phyloP scores from a whole-genome alignment of 768 basidiomycete genomes.

The Leucosporidium scottii region DNA sequence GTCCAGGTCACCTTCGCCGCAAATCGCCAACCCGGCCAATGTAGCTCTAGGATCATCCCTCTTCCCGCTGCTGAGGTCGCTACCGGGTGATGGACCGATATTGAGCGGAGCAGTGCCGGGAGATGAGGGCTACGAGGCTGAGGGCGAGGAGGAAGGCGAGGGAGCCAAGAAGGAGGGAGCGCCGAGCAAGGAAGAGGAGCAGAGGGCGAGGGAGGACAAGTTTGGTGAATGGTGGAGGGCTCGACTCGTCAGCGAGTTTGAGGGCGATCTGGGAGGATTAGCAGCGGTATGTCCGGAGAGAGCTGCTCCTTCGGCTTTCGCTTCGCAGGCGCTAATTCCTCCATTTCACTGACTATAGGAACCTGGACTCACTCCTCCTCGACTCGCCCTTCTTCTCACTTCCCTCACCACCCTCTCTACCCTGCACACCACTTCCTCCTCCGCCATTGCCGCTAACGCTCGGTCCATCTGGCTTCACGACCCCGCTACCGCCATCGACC shows the following conservation, averaged over 20 bases:
- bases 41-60: conserved; percentile 19
- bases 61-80: conserved; percentile 22
- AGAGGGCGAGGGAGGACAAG: conserved; percentile 11
- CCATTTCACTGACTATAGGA: background rate
- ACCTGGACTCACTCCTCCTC: conserved; percentile 27
- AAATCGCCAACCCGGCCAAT: conserved; percentile 17
- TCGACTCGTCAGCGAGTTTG: conserved; percentile 28
- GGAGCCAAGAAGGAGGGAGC: background rate
- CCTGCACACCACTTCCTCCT: conserved; percentile 27
- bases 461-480: conserved; percentile 32
- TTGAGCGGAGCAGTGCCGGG: conserved; percentile 5
- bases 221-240: conserved; percentile 34
- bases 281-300: conserved; percentile 20
- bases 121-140: conserved; percentile 10
- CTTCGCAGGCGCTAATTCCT: too few species aligned
- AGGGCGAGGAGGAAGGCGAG: background rate
- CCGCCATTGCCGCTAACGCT: background rate
- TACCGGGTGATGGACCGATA: conserved; percentile 5
- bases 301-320: background rate
- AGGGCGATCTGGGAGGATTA: conserved; percentile 25
- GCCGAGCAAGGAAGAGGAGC: background rate
- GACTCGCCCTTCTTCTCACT: conserved; percentile 28
- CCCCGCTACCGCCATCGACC: conserved; percentile 25
- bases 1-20: conserved; percentile 12
- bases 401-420: conserved; percentile 33